These are phyloP conservation scores for Acanthamoeba royreba DNA, from an alignment of 208 protist species.

Conservation along the genomic window DNA sequence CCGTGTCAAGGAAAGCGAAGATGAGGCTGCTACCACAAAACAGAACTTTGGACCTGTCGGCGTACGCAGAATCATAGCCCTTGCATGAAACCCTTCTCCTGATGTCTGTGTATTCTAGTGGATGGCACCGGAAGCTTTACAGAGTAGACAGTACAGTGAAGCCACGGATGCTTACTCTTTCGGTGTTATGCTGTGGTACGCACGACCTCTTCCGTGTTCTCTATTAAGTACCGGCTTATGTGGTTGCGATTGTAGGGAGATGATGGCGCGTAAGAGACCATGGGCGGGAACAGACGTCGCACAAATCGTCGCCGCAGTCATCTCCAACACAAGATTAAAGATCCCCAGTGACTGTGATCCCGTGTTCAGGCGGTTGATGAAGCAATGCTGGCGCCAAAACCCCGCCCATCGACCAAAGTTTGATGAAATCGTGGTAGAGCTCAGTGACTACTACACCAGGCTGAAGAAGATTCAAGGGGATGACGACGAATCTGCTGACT, in stretches of 20 bases:
- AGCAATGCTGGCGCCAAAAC: neutral
- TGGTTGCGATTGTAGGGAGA: neutral
- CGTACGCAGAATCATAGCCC: neutral
- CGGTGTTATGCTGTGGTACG: slow-evolving; percentile 24
- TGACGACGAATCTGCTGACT: neutral
- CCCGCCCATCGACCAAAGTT: neutral
- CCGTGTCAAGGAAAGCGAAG: neutral
- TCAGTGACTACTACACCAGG: neutral
- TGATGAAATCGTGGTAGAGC: neutral
- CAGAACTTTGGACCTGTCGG: neutral
- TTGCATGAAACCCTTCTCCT: too few relatives aligned
- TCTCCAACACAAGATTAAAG: neutral
- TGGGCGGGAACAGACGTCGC: neutral
- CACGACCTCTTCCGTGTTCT: neutral
- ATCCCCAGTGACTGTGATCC: neutral
- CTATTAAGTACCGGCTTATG: neutral
- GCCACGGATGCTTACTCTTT: slow-evolving; percentile 14
- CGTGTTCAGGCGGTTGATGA: neutral
- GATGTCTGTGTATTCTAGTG: too few relatives aligned
- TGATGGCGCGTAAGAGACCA: neutral
- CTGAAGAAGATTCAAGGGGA: neutral
- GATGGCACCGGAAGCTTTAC: slow-evolving; percentile 18
- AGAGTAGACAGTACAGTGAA: neutral
- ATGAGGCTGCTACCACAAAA: neutral
- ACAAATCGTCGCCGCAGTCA: neutral